Evolutionary conservation across 139 green algal species (phyloP), one percentile per base, ranked within the genome.

Genomic region (Cymbomonas tetramitiformis): DNA sequence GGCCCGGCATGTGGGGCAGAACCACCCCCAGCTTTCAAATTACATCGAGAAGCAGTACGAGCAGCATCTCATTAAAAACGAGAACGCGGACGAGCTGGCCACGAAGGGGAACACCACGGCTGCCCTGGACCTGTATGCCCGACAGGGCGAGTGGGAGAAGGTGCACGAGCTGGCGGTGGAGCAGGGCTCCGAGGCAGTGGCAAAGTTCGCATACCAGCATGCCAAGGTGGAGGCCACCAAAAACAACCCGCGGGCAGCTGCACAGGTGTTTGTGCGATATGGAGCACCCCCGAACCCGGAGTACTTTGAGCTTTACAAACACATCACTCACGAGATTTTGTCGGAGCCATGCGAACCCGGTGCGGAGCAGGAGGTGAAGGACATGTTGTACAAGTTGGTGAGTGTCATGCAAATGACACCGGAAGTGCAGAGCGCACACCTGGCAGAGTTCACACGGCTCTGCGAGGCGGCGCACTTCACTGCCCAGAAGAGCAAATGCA

Each of bases 31-130:
- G 19, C 73, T 85, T 53, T 52, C 34, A 41, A 46, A 68, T 44
- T 76, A 70, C 60, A 80, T 87, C 12, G 73, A 89, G 58, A 61
- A 83, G 53, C 62, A 71, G 48, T 72, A 84, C 53, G 74, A 68
- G 39, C 47, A 55, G 25, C 60, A 70, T 41, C 68, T 85, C 24
- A 32, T n/a, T 82, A 51, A 30, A 8, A 40, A 72, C 48, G 53
- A 73, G 48, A 50, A 77, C 12, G 73, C 67, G 2, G 76, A 78
- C 19, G 73, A 65, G 23, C 63, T 82, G 36, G 70, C 72, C n/a
- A 36, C 5, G 4, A 51, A 57, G 2, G 78, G 75, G 26, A 56
- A 58, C 7, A 38, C 46, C 15, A 30, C 48, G 30, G 69, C 80
- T 61, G 74, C 64, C 4, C 60, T 83, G 19, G 79, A 85, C 18